Base-by-base conservation (phyloP, 768 basidiomycete species). In the Panaeolus cyanescens region DNA sequence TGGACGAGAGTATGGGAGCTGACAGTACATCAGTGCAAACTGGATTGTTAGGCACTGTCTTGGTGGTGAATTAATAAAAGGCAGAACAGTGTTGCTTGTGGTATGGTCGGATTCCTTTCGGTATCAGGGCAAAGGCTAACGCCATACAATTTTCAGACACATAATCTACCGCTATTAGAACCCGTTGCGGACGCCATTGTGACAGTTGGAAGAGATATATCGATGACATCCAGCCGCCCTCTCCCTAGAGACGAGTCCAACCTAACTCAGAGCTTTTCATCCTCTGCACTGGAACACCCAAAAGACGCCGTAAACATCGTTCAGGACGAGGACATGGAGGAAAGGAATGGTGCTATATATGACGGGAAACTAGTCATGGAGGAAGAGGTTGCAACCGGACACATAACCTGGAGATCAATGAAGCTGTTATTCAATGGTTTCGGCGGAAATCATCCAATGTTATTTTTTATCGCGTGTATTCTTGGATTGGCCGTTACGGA, bases 51-150 rank as follows among this genome's bases (percentile, higher is more conserved):
- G 84, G 20, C 80, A 92, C 54, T 93, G 91, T 66, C 77, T 96
- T 32, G 79, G 80, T 61, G 93, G 94, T 12, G 86, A 89, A 42
- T 75, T 95, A 40, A 79, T 92, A 68, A 72, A 78, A 20, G 85
- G 83, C 12, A 82, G 93, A 54, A 95, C 95, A 0, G 77, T 94
- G 58, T 81, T 96, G 40, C 80, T 96, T 25, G 93, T 95, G 28
- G 83, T 83, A 65, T 53, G 77, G 25, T 32, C 59, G 15, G 10
- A 56, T 20, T 42, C 19, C 6, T 20, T 7, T 42, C 39, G 22
- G n/a, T n/a, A n/a, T n/a, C n/a, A n/a, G n/a, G n/a, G n/a, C n/a
- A n/a, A n/a, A n/a, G n/a, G n/a, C n/a, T n/a, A n/a, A n/a, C n/a
- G n/a, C n/a, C n/a, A n/a, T n/a, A n/a, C n/a, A n/a, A n/a, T n/a